Base-by-base conservation (phyloP, 2,329 filamentous ascomycete species). In the Sporothrix schenckii region DNA sequence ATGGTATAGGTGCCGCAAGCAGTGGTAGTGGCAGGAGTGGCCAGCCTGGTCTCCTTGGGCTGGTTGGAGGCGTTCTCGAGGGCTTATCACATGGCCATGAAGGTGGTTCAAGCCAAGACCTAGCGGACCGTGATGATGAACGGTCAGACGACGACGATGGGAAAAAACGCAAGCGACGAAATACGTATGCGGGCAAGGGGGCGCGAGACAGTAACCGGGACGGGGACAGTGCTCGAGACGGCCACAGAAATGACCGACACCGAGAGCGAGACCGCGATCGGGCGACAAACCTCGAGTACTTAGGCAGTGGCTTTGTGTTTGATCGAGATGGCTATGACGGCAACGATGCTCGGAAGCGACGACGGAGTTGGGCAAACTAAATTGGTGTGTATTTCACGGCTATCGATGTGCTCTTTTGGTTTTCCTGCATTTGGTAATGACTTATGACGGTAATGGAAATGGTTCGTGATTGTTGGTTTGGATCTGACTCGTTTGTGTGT, bases 31-130 rank as follows among this genome's bases (percentile, higher is more conserved):
- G 65, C 72, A 39, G n/a, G 0, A 61, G 60, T 2, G 50, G 49
- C 4, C 73, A 71, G 21, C 72, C 72, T 0, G 76, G 77, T 0
- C 75, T 77, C 70, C 56, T 79, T 41, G 77, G 77, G 9, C 27
- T 79, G 9, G 52, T 80, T 27, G 75, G 77, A 0, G 73, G 75
- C 5, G 68, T 79, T 6, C 21, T 80, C 10, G 75, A 75, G 13
- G 72, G 72, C 0, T 7, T 72, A 16, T 58, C n/a, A 11, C 24
- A 67, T 13, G 73, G 73, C 2, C 66, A 72, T 52, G 74, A 73
- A 14, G 41, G 6, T n/a, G 53, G n/a, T 27, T 24, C 4, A 58
- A 3, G 3, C 34, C 56, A 30, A 11, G 13, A 16, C 10, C 13
- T 61, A n/a, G 58, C 47, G 39, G 58, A 53, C 9, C 19, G 24